Percentiles rank a stretch among this genome's conserved stretches.
phyloP scores from a whole-genome alignment of 108 stramenopile genomes.

The Craspedostauros australis region DNA sequence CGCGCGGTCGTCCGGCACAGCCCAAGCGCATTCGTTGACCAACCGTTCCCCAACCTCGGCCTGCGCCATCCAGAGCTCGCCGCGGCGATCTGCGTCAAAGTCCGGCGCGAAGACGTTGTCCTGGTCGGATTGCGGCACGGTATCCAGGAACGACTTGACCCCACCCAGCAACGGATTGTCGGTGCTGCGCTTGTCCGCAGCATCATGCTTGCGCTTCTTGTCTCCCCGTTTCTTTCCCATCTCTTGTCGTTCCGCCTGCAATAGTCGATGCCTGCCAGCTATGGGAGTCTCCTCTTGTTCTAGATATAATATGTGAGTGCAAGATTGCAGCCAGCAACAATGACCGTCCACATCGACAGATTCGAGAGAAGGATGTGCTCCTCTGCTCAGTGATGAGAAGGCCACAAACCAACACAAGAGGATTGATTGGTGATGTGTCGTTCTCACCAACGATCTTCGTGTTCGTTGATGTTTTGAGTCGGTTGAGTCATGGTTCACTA shows the following conservation, averaged over 20 bases:
- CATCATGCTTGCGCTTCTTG: background rate
- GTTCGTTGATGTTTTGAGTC: too few species aligned
- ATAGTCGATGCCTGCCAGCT: background rate
- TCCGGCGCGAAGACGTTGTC: slow-evolving; percentile 63
- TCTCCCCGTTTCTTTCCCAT: background rate
- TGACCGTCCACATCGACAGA: background rate
- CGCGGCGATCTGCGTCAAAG: slow-evolving; percentile 62
- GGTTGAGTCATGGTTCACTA: too few species aligned
- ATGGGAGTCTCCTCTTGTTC: background rate
- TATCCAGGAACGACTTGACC: slow-evolving; percentile 40
- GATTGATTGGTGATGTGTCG: too few species aligned
- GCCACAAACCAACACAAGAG: too few species aligned
- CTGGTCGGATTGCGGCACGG: slow-evolving; percentile 33
- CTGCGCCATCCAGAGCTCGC: slow-evolving; percentile 70
- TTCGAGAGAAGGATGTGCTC: too few species aligned
- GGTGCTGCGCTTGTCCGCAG: background rate
- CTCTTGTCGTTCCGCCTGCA: background rate
- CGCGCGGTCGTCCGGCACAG: slow-evolving; percentile 55
- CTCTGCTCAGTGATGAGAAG: too few species aligned
- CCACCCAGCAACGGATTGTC: slow-evolving; percentile 47
- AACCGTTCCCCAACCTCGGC: slow-evolving; percentile 74
- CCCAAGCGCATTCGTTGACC: slow-evolving; percentile 75
- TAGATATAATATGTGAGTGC: background rate
- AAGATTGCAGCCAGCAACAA: background rate
- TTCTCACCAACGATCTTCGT: too few species aligned